Evolutionary conservation across 148 eudicot genomes (phyloP), one percentile per base, ranked within the genome.

Genomic region (Diospyros kaki): DNA sequence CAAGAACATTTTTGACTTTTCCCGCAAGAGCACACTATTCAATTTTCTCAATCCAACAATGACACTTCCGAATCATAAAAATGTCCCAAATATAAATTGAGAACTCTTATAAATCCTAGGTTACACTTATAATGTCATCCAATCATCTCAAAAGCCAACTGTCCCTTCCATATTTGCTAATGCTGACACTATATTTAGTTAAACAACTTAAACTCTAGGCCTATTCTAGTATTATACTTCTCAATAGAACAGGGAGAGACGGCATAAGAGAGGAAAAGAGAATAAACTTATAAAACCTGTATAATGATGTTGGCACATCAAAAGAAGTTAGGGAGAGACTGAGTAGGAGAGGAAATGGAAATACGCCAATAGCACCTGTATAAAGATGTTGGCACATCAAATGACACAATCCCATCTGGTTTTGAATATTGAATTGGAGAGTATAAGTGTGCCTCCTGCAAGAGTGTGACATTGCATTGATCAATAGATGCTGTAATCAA

Each of bases 311-410:
- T 54, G 97, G 88, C 44, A 95, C 79, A 82, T 95, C 98, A 77
- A 95, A 95, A 59, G 96, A 89, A 71, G 76, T 71, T 69, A 58
- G 41, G 58, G 9, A 61, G 4, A 15, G 67, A 9, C 45, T 38
- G 18, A 12, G 4, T 17, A 12, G 56, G 41, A 5, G 41, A 43
- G 5, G 38, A 12, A 62, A 73, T 14, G 12, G 38, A 39, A 65
- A 46, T 18, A 41, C 0, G 40, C 3, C 8, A n/a, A 1, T 44
- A 85, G 28, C 28, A 95, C 98, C 98, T 86, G 84, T 92, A 92
- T 55, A 95, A 74, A 66, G 98, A 95, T 62, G 98, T 92, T 54
- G 97, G 88, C 44, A 95, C 79, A 82, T 95, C 98, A 79, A 95
- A 95, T 55, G 96, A 89, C 71, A 92, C 18, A 54, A 83, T 82